phyloP scores from a whole-genome alignment of 2,329 filamentous ascomycete species.

The Aspergillus unguis region DNA sequence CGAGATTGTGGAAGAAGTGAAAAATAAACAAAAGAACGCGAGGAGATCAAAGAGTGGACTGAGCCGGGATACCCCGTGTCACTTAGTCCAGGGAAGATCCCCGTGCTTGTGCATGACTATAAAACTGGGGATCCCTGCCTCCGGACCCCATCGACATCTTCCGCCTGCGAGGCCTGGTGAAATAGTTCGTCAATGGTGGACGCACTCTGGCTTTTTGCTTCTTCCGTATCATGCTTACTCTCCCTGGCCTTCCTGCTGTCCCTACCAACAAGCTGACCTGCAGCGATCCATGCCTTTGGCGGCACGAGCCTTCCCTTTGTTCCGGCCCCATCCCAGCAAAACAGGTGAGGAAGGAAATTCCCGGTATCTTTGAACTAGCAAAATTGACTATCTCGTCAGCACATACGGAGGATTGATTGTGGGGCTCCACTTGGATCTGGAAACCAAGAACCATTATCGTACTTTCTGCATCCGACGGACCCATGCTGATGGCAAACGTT shows the following conservation, averaged over 20 bases:
- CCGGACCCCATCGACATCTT: not conserved
- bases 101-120: not conserved
- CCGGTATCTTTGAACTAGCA: not conserved
- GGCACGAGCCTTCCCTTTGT: not conserved
- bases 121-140: not conserved
- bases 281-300: not conserved
- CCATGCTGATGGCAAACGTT: not conserved
- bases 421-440: not conserved
- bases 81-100: not conserved
- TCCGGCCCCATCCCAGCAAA: not conserved
- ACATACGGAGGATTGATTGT: not conserved
- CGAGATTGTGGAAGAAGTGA: not conserved
- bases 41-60: not conserved
- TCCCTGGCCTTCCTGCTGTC: not conserved
- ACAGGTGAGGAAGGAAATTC: not conserved
- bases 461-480: too few relatives aligned
- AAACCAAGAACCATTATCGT: too few relatives aligned
- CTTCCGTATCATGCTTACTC: slow-evolving; percentile 6
- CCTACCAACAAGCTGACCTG: not conserved
- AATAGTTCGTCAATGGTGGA: slow-evolving; percentile 4
- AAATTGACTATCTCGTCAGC: not conserved
- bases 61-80: not conserved
- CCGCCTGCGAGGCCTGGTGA: too few relatives aligned
- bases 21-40: not conserved
- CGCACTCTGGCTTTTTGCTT: slow-evolving; percentile 2